These are phyloP conservation scores for Trypanosoma lewisi DNA, from an alignment of 208 protist genomes.

Conservation along the genomic window DNA sequence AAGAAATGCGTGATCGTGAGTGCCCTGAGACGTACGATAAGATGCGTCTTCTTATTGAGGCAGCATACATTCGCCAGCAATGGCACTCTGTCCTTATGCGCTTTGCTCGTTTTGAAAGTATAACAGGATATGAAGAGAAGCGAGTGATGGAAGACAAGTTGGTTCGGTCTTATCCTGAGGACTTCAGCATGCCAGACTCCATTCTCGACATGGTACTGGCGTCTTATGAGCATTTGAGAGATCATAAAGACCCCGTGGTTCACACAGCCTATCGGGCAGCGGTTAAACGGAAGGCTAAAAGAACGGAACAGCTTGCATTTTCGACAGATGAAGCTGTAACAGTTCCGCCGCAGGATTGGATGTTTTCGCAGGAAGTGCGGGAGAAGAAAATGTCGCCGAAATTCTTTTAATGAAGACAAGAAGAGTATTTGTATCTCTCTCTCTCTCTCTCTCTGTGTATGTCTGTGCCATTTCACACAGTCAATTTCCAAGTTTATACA, in stretches of 20 bases:
- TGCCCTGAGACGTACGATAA: constrained; percentile 69
- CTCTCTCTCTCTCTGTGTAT: constrained; percentile 9
- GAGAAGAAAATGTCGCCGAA: constrained; percentile 22
- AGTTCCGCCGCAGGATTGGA: constrained; percentile 39
- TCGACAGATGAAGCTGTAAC: constrained; percentile 10
- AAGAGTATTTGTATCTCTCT: constrained; percentile 1
- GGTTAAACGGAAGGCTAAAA: constrained; percentile 32
- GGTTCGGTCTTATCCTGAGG: constrained; percentile 49
- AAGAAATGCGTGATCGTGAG: constrained; percentile 57
- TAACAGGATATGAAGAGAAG: constrained; percentile 48
- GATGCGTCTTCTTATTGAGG: constrained; percentile 67
- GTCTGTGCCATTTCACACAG: constrained; percentile 4
- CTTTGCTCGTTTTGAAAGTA: constrained; percentile 64
- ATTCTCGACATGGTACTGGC: constrained; percentile 69
- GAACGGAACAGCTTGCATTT: constrained; percentile 20
- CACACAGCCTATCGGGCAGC: constrained; percentile 52
- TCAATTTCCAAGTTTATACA: too few species aligned
- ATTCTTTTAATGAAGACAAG: constrained; percentile 9
- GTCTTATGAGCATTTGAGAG: constrained; percentile 45
- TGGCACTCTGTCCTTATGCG: constrained; percentile 60
- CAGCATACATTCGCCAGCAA: constrained; percentile 45
- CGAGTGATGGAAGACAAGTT: constrained; percentile 40
- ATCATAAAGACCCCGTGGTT: constrained; percentile 37
- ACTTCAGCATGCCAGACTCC: constrained; percentile 49
- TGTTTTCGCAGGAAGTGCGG: constrained; percentile 50